Conservation (phyloP, 176 grass and related monocot genomes). For the Oryza meridionalis region DNA sequence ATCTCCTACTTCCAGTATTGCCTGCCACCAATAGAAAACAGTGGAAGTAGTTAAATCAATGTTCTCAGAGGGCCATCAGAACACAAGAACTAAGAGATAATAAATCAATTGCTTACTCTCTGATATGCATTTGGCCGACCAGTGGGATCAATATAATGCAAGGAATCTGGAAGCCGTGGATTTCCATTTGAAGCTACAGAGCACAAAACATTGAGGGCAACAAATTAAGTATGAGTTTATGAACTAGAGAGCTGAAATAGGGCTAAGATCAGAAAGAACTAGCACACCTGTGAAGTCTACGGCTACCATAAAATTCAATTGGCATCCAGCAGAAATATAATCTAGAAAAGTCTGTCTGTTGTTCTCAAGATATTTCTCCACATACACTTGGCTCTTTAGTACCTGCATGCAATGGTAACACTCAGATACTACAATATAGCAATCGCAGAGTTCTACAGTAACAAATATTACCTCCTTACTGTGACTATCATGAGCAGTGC, state of each 20-base stretch:
- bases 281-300: conserved; percentile 92
- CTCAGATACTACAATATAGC: conserved; percentile 7
- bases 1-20: conserved; percentile 95
- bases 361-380: conserved; percentile 79
- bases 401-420: conserved; percentile 57
- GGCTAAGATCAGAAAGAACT: conserved; percentile 23
- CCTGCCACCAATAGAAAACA: conserved; percentile 52
- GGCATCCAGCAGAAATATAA: conserved; percentile 83
- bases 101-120: conserved; percentile 67
- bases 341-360: conserved; percentile 87
- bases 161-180: conserved; percentile 93
- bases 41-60: conserved; percentile 28
- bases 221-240: conserved; percentile 4
- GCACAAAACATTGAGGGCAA: conserved; percentile 34
- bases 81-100: conserved; percentile 33
- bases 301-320: conserved; percentile 96
- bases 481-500: conserved; percentile 65
- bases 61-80: conserved; percentile 39
- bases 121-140: conserved; percentile 99
- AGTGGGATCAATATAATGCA: conserved; percentile 98
- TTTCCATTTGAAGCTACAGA: conserved; percentile 99
- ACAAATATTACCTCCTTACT: conserved; percentile 80
- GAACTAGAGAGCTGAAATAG: conserved; percentile 26
- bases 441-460: conserved; percentile 31
- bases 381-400: conserved; percentile 82